Percentiles rank a stretch among this genome's conserved stretches.
These are phyloP conservation scores for Nothophoma quercina DNA, from an alignment of 2,329 filamentous ascomycete species.

Conservation along the genomic window DNA sequence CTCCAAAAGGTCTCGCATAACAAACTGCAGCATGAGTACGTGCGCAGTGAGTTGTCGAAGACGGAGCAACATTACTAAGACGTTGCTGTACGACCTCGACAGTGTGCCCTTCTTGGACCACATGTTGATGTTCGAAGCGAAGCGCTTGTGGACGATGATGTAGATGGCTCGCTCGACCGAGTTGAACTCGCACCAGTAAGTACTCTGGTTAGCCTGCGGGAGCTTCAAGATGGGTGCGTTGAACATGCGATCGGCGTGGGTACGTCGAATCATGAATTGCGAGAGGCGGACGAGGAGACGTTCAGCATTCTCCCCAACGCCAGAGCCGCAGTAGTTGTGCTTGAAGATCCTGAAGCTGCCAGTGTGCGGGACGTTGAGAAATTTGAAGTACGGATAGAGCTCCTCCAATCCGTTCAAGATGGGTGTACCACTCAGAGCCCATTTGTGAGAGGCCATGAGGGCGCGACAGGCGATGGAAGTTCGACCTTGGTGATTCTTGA, in stretches of 20 bases:
- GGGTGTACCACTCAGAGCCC: conserved; percentile 56
- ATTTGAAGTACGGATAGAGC: conserved; percentile 54
- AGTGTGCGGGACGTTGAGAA: conserved; percentile 52
- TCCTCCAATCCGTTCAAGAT: conserved; percentile 47
- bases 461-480: conserved; percentile 57
- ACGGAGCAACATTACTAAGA: conserved; percentile 53
- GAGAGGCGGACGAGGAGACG: conserved; percentile 49
- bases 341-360: conserved; percentile 54
- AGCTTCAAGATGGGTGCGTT: conserved; percentile 62
- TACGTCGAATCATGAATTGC: conserved; percentile 63
- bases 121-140: conserved; percentile 53
- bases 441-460: conserved; percentile 49
- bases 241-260: conserved; percentile 62
- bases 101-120: conserved; percentile 23
- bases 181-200: conserved; percentile 59
- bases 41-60: conserved; percentile 62
- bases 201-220: conserved; percentile 56
- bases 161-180: conserved; percentile 62
- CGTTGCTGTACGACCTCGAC: conserved; percentile 7
- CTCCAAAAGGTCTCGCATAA: conserved; percentile 56
- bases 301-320: conserved; percentile 39
- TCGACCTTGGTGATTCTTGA: conserved; percentile 58
- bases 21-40: conserved; percentile 56
- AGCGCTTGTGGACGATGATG: conserved; percentile 57
- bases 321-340: conserved; percentile 52